phyloP scores from a whole-genome alignment of 2,329 filamentous ascomycete species.

The Aquanectria penicillioides region DNA sequence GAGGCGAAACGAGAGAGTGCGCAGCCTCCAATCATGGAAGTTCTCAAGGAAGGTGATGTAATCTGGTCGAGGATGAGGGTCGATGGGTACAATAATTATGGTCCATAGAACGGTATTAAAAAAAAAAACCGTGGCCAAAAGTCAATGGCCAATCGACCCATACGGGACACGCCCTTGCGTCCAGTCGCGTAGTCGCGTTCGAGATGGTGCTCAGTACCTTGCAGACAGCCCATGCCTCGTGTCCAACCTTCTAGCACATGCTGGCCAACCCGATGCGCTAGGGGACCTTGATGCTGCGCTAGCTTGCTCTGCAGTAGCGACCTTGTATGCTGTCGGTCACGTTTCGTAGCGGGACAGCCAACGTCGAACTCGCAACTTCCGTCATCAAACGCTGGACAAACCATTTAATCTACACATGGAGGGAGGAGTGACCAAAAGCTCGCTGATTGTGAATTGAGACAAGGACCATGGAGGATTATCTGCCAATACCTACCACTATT shows the following conservation, averaged over 20 bases:
- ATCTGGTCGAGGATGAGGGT: background rate
- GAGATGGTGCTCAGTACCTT: constrained; percentile 6
- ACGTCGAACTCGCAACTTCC: too few relatives aligned
- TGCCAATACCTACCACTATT: too few relatives aligned
- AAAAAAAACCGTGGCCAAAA: constrained; percentile 21
- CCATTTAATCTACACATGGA: too few relatives aligned
- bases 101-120: background rate
- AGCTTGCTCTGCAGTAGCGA: background rate
- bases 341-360: too few relatives aligned
- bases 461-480: too few relatives aligned
- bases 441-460: too few relatives aligned
- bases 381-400: too few relatives aligned
- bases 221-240: background rate
- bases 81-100: background rate
- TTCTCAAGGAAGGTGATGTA: background rate
- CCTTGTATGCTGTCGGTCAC: constrained; percentile 14
- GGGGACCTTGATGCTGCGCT: background rate
- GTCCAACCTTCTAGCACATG: background rate
- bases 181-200: constrained; percentile 15
- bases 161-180: constrained; percentile 1
- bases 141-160: background rate
- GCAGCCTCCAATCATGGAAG: background rate
- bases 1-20: constrained; percentile 2
- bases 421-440: too few relatives aligned
- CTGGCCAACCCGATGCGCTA: constrained; percentile 1